phyloP scores from a whole-genome alignment of 2,329 filamentous ascomycete genomes.

The Thermoascus crustaceus region DNA sequence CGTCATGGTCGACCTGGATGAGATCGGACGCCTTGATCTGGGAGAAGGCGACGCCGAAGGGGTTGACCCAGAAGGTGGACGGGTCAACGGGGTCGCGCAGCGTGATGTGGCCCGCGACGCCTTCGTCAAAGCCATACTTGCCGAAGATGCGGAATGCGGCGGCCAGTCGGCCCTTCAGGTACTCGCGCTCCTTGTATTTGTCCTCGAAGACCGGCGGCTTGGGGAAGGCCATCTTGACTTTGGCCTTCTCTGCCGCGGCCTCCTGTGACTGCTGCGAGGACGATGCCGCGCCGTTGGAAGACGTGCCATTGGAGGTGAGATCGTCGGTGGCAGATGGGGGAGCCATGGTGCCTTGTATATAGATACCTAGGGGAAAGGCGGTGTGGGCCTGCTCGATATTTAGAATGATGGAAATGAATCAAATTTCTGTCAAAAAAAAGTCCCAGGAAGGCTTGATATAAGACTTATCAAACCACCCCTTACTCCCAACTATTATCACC shows the following conservation, averaged over 20 bases:
- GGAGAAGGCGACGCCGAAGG: slow-evolving; percentile 55
- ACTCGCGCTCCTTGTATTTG: slow-evolving; percentile 42
- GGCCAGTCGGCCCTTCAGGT: slow-evolving; percentile 48
- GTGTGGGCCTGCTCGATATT: not conserved
- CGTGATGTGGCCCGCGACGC: slow-evolving; percentile 58
- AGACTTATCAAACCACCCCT: too few relatives aligned
- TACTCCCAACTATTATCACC: too few relatives aligned
- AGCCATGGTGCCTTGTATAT: slow-evolving; percentile 19
- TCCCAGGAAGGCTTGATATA: too few relatives aligned
- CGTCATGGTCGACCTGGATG: slow-evolving; percentile 56
- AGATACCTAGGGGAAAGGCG: not conserved
- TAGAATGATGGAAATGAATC: not conserved
- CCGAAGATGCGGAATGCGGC: slow-evolving; percentile 52
- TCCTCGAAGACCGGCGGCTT: slow-evolving; percentile 31
- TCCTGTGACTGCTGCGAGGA: slow-evolving; percentile 16
- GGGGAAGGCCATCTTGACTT: slow-evolving; percentile 26
- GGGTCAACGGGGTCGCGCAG: slow-evolving; percentile 54
- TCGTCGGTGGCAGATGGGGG: slow-evolving; percentile 22
- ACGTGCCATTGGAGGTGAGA: slow-evolving; percentile 7
- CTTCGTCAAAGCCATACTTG: slow-evolving; percentile 51
- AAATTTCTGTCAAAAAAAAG: too few relatives aligned
- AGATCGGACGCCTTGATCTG: slow-evolving; percentile 57
- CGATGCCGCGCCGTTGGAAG: slow-evolving; percentile 7
- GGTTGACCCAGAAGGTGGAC: slow-evolving; percentile 58
- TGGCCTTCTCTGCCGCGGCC: slow-evolving; percentile 17